Percentiles rank a stretch among this genome's conserved stretches.
Evolutionary conservation across 192 early-diverging fungal species (phyloP).

Genomic region (Linnemannia elongata): DNA sequence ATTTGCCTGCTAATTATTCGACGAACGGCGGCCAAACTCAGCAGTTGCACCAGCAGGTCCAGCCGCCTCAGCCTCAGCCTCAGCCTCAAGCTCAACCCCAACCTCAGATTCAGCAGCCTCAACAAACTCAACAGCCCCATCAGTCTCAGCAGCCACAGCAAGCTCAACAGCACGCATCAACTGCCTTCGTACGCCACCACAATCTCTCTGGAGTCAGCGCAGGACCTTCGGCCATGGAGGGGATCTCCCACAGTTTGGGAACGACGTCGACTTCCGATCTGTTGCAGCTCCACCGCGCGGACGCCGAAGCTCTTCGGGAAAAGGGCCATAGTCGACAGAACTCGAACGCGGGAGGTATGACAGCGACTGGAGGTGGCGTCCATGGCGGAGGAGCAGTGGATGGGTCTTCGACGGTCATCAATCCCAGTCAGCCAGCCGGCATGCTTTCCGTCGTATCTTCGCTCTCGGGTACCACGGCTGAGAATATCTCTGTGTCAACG

Average conservation of each 20-base stretch:
- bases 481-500: constrained; percentile 5
- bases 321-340: constrained; percentile 39
- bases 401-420: not conserved
- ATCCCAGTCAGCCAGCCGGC: constrained; percentile 18
- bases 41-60: constrained; percentile 11
- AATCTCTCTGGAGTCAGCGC: not conserved
- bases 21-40: constrained; percentile 5
- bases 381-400: constrained; percentile 1
- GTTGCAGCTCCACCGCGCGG: constrained; percentile 30
- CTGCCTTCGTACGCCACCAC: constrained; percentile 12
- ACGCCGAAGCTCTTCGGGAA: constrained; percentile 13
- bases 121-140: not conserved
- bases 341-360: constrained; percentile 11
- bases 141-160: not conserved
- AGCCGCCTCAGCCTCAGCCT: constrained; percentile 18
- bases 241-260: constrained; percentile 13
- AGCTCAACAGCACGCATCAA: not conserved
- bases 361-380: not conserved
- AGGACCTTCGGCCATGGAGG: constrained; percentile 27
- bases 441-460: constrained; percentile 23
- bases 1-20: constrained; percentile 21
- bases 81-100: constrained; percentile 17
- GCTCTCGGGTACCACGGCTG: not conserved
- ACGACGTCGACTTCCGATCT: constrained; percentile 17
- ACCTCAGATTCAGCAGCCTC: constrained; percentile 4